A percentile compares a stretch with the other conserved stretches of the same genome.
These are phyloP conservation scores for Phytophthora sp. DNA, from an alignment of 352 stramenopile species.

Conservation along the genomic window DNA sequence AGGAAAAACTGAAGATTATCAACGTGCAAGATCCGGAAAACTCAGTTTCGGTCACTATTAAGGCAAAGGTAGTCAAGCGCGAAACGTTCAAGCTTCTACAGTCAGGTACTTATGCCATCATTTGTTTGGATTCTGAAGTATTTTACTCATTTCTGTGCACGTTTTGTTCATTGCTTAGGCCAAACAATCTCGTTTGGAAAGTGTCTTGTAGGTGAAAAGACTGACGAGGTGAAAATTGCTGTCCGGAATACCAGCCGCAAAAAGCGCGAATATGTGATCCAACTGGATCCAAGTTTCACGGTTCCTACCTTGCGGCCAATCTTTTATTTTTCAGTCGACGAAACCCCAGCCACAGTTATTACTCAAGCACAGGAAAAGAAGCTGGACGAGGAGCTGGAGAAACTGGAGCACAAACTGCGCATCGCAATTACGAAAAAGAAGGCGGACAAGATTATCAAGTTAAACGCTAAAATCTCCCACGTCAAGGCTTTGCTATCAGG, in stretches of 20 bases:
- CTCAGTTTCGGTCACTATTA: constrained; percentile 88
- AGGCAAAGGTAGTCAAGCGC: constrained; percentile 88
- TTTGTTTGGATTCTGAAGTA: not conserved
- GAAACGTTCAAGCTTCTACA: constrained; percentile 92
- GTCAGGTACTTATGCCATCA: constrained; percentile 54
- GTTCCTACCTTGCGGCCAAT: constrained; percentile 67
- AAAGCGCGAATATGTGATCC: constrained; percentile 88
- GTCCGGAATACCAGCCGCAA: constrained; percentile 90
- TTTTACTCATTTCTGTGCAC: not conserved
- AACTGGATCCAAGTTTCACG: constrained; percentile 79
- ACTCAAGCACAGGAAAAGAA: constrained; percentile 92
- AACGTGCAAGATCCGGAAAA: constrained; percentile 92
- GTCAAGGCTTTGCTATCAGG: constrained; percentile 81
- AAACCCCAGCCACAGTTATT: constrained; percentile 81
- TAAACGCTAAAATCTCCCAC: constrained; percentile 84
- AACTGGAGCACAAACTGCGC: constrained; percentile 89
- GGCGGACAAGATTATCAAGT: constrained; percentile 84
- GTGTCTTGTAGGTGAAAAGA: constrained; percentile 84
- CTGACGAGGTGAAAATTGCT: constrained; percentile 83
- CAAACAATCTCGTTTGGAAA: constrained; percentile 87
- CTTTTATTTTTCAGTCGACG: constrained; percentile 86
- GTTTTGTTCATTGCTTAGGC: constrained; percentile 39
- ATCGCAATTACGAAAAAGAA: constrained; percentile 92
- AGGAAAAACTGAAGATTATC: constrained; percentile 90
- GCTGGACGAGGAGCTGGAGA: constrained; percentile 89